A percentile compares a stretch with the other conserved stretches of the same genome.
Evolutionary conservation across 2,329 filamentous ascomycete species (phyloP).

Genomic region (Fusarium humuli): DNA sequence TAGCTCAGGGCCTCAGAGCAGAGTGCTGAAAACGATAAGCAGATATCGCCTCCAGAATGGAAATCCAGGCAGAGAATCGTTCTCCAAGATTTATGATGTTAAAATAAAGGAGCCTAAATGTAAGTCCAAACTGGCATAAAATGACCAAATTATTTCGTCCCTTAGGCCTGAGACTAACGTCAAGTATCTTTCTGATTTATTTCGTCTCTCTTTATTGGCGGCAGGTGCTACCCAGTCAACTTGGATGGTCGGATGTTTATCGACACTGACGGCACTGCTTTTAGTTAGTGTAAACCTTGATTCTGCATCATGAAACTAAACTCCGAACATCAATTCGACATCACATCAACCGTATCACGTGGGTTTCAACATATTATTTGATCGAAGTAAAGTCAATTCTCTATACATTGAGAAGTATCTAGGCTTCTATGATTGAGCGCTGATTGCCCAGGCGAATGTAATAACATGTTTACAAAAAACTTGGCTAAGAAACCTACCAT

Average conservation of each 20-base stretch:
- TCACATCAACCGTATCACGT: background rate
- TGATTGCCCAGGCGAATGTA: background rate
- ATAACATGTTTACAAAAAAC: background rate
- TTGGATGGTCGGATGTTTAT: background rate
- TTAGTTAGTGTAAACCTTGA: slow-evolving; percentile 2
- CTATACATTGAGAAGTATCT: background rate
- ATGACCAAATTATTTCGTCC: background rate
- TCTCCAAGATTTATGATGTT: background rate
- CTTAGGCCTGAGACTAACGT: background rate
- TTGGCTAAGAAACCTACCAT: background rate
- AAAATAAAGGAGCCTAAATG: background rate
- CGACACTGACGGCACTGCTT: background rate
- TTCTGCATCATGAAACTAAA: background rate
- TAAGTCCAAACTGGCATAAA: background rate
- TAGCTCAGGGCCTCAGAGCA: background rate
- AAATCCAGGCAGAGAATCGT: background rate
- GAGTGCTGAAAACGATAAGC: background rate
- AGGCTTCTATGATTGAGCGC: background rate
- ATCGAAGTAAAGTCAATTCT: background rate
- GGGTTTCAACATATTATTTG: background rate
- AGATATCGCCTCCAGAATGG: background rate
- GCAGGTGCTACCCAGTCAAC: background rate
- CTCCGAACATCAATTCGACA: background rate
- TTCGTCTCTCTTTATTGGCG: background rate
- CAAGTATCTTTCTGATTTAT: background rate